A percentile compares a stretch with the other conserved stretches of the same genome.
These are phyloP conservation scores for Cryoendolithus antarcticus DNA, from an alignment of 2,329 filamentous ascomycete species.

Conservation along the genomic window DNA sequence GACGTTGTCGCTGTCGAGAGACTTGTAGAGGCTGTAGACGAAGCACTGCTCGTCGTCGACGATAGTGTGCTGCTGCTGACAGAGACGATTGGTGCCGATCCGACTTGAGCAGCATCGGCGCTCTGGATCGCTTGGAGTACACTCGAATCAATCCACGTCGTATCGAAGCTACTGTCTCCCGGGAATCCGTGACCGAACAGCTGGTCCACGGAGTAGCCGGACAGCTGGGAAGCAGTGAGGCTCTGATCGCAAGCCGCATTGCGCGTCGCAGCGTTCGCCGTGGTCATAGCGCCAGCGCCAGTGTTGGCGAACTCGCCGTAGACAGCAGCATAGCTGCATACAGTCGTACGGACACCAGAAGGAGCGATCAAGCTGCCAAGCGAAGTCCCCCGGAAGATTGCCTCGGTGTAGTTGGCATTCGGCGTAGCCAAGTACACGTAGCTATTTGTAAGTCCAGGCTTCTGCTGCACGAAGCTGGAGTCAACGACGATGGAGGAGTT, in stretches of 20 bases:
- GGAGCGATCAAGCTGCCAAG: conserved; percentile 28
- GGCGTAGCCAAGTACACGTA: conserved; percentile 33
- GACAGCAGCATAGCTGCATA: conserved; percentile 8
- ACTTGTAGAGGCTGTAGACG: conserved; percentile 1
- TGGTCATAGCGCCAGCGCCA: conserved; percentile 29
- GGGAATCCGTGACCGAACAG: conserved; percentile 26
- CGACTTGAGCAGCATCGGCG: conserved; percentile 19
- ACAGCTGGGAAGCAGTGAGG: conserved; percentile 24
- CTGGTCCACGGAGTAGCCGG: conserved; percentile 23
- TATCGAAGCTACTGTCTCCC: conserved; percentile 22
- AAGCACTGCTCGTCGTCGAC: not conserved
- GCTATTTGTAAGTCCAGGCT: conserved; percentile 17
- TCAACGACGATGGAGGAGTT: conserved; percentile 6
- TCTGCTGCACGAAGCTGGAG: conserved; percentile 4
- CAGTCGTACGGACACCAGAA: conserved; percentile 23
- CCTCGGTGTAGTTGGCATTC: conserved; percentile 29
- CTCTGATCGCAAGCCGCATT: conserved; percentile 21
- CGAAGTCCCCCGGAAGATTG: conserved; percentile 29
- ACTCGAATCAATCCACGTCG: conserved; percentile 27
- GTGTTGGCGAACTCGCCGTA: conserved; percentile 32
- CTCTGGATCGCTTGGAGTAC: conserved; percentile 23
- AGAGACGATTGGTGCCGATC: conserved; percentile 1
- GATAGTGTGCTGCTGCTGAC: no score
- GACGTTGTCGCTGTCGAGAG: conserved; percentile 2
- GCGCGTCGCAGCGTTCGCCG: conserved; percentile 19